Base-by-base conservation (phyloP, 352 stramenopile genomes). In the Globisporangium yorkense region DNA sequence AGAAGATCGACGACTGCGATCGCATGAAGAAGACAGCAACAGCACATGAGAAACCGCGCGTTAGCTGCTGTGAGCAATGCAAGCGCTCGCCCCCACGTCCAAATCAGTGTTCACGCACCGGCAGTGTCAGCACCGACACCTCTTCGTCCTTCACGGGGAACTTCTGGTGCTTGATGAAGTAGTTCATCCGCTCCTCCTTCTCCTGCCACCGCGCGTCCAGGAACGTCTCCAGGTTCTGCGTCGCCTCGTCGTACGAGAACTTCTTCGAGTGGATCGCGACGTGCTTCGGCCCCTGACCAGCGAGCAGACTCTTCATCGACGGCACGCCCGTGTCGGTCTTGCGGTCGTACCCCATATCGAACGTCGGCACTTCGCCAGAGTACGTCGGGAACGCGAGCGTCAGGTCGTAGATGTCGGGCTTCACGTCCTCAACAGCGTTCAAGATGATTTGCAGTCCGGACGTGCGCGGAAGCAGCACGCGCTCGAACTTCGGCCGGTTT, bases 361-460 rank as follows among this genome's bases (percentile, higher is more conserved):
- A 96, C 15, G 87, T 95, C 29, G 89, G 89, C 35, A 93, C 82
- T 73, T 92, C 84, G 39, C 84, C 82, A 35, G 82, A 80, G 66
- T 92, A 93, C n/a, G 70, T 79, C 33, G 84, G 82, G 59, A 92
- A 94, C 16, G 84, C 86, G 55, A 97, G 81, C 33, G 93, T 98
- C 12, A 98, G 70, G 74, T 98, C 94, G 63, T 97, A 98, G 44
- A 98, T 92, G 59, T 97, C 84, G 12, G 85, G 83, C 58, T 90
- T 88, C 7, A 81, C 88, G 47, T 94, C 82, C 2, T 74, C 67
- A 39, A 97, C 75, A 4, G 84, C 89, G 56, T 97, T 84, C 20
- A 98, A 51, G 52, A 96, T 97, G 52, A 96, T 96, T 63, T 96
- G 76, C 59, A 98, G 91, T 13, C 95, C 95, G 35, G 89, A 92